Conservation (phyloP, 306 rosid genomes). For the Cicer cuneatum region DNA sequence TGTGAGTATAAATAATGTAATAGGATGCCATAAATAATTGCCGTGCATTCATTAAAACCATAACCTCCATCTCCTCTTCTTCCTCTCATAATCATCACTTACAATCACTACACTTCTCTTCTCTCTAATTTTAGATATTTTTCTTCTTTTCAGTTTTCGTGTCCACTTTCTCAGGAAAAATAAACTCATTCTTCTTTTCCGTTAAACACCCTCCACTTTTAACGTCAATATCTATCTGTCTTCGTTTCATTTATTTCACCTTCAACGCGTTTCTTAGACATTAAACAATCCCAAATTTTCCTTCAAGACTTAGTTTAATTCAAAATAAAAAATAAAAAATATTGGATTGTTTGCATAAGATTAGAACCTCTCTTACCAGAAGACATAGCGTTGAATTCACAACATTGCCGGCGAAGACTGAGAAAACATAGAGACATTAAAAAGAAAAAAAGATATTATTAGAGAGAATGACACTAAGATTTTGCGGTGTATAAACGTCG, state of each 20-base stretch:
- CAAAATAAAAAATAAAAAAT: neutral
- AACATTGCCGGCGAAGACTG: conserved; percentile 58
- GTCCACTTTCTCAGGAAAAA: conserved; percentile 41
- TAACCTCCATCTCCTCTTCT: neutral
- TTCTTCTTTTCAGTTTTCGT: conserved; percentile 7
- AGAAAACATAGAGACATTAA: neutral
- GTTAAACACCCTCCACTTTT: conserved; percentile 13
- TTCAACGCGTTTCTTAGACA: conserved; percentile 43
- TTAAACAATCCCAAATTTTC: conserved; percentile 43
- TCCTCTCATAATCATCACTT: neutral
- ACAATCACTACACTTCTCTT: neutral
- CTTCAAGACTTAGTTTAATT: conserved; percentile 52
- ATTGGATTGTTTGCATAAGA: conserved; percentile 34
- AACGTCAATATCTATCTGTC: neutral
- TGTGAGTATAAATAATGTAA: conserved; percentile 47
- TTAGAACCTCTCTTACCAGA: conserved; percentile 24
- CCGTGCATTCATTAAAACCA: conserved; percentile 14
- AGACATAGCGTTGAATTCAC: conserved; percentile 41
- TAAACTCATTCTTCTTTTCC: conserved; percentile 36
- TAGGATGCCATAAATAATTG: conserved; percentile 37
- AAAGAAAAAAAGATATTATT: conserved; percentile 1
- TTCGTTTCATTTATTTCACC: neutral
- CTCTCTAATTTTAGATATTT: neutral
- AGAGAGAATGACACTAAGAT: conserved; percentile 31
- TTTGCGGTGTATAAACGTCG: conserved; percentile 57